Base-by-base conservation (phyloP, 2,329 filamentous ascomycete genomes). In the Sordariomycetes sp. region DNA sequence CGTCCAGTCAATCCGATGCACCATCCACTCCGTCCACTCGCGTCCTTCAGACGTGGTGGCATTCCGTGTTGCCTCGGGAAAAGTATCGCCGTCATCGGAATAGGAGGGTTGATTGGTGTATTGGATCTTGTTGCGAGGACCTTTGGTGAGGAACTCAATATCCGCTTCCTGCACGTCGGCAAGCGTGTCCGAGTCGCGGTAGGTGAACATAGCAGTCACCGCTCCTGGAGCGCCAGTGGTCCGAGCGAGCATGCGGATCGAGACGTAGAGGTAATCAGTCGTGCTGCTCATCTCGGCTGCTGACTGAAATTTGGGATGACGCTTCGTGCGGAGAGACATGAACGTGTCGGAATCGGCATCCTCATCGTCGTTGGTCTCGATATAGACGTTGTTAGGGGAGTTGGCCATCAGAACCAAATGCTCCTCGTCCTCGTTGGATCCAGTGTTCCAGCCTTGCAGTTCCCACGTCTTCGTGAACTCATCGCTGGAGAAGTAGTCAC, bases 31-130 rank as follows among this genome's bases (percentile, higher is more conserved):
- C 32, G 66, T 59, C 70, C 71, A 76, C 19, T 51, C 42, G 12
- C 51, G 44, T 4, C 54, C 50, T 14, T 57, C 40, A 2, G 73
- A 66, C 26, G 70, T 49, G 3, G 60, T 68, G 9, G 57, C 60
- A 41, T 68, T 70, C 7, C 55, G 46, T 2, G 70, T 72, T 1
- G 74, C 66, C 18, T 55, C 48, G 4, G 59, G 47, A 28, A 71
- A 53, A 21, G 64, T 58, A 23, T 64, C 54, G 20, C 64, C 66
- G 8, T 57, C 49, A 10, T 55, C 53, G 37, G 57, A 63, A 36
- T 68, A 65, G 0, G 68, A 59, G 0, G 74, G 74, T 48, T 79
- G 74, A 47, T 79, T 79, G 11, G 74, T 78, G 53, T 74, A 79
- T 39, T 71, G 66, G 24, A 72, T 53, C 24, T 51, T 53, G 36